Conservation (phyloP, 192 early-diverging fungal species). For the Cetraspora pellucida region DNA sequence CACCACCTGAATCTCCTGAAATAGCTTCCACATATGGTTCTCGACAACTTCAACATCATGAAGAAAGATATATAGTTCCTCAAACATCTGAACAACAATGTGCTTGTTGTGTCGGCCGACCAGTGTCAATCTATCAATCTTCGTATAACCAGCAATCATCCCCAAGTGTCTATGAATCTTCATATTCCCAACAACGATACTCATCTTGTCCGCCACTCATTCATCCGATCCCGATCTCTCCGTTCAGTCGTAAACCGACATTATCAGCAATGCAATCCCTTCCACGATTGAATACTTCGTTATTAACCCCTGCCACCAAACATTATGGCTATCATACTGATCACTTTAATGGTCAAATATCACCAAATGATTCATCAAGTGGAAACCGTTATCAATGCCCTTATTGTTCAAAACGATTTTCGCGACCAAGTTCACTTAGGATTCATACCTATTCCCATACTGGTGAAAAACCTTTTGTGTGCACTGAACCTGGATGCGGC, state of each 20-base stretch:
- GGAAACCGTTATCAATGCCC: conserved; percentile 60
- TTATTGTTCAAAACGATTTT: conserved; percentile 65
- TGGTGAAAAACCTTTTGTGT: conserved; percentile 74
- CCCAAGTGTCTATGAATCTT: neutral
- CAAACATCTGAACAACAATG: neutral
- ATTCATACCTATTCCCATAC: conserved; percentile 78
- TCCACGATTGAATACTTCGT: neutral
- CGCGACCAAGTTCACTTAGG: conserved; percentile 67
- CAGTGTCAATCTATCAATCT: neutral
- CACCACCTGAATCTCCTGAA: conserved; percentile 20
- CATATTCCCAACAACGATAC: conserved; percentile 9
- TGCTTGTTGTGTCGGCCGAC: neutral
- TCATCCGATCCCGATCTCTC: neutral
- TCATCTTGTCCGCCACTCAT: neutral
- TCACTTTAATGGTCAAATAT: conserved; percentile 33
- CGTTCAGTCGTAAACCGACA: neutral
- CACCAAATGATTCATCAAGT: conserved; percentile 37
- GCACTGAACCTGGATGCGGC: conserved; percentile 62
- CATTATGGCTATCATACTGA: conserved; percentile 33
- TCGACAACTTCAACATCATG: neutral
- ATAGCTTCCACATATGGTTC: neutral
- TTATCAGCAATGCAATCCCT: neutral
- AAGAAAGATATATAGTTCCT: neutral
- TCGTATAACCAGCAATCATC: neutral
- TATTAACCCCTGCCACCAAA: neutral